Conservation (phyloP, 495 filamentous ascomycete species). For the Neurospora sp. region DNA sequence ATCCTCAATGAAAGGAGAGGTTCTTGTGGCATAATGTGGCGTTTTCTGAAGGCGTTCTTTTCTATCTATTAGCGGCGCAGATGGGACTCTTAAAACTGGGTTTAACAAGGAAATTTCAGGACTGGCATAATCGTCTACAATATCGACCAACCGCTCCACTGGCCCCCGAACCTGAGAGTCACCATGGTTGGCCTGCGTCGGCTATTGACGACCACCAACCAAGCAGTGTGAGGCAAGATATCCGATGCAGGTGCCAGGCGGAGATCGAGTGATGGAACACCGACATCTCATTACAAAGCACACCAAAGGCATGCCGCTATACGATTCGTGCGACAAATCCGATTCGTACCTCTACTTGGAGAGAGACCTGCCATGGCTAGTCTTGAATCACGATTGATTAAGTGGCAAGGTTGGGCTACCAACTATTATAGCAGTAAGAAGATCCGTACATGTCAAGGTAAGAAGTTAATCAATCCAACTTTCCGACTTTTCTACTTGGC, state of each 20-base stretch:
- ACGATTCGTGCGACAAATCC: background rate
- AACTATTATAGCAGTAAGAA: background rate
- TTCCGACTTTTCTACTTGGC: background rate
- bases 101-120: background rate
- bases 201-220: background rate
- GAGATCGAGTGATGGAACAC: background rate
- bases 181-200: background rate
- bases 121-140: background rate
- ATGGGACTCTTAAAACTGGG: background rate
- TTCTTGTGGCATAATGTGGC: background rate
- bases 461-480: background rate
- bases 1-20: background rate
- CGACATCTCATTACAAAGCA: background rate
- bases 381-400: background rate
- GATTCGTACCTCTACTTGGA: background rate
- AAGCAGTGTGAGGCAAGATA: background rate
- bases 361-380: background rate
- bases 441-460: background rate
- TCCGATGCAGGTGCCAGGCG: background rate
- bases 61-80: background rate
- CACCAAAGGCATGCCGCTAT: background rate
- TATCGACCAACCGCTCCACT: background rate
- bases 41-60: background rate
- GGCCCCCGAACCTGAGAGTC: background rate
- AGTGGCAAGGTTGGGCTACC: background rate